These are phyloP conservation scores for Polysphondylium violaceum DNA, from an alignment of 78 protist species.

Conservation along the genomic window DNA sequence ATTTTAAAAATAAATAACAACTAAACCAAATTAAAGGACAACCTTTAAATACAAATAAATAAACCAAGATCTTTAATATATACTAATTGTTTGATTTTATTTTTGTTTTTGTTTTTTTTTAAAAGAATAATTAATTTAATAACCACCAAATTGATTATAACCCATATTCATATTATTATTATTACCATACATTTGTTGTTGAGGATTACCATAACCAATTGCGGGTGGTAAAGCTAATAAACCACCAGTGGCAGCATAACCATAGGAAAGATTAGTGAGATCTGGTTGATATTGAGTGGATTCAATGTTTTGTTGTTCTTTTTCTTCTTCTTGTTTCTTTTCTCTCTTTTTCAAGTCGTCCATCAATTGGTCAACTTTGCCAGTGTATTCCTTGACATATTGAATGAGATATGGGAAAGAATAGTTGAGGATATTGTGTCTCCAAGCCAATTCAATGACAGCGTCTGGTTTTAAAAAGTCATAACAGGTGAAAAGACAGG, in stretches of 20 bases:
- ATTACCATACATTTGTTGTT: neutral
- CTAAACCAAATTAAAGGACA: neutral
- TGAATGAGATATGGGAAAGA: slow-evolving; percentile 99
- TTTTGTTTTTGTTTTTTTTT: neutral
- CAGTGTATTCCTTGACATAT: slow-evolving; percentile 59
- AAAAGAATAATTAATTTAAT: neutral
- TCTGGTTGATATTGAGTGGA: slow-evolving; percentile 71
- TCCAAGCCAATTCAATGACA: slow-evolving; percentile 99
- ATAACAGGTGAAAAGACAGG: slow-evolving; percentile 97
- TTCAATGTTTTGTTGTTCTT: slow-evolving; percentile 62
- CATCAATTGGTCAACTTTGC: slow-evolving; percentile 46
- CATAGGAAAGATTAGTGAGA: slow-evolving; percentile 44
- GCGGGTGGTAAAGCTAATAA: slow-evolving; percentile 75
- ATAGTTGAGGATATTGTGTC: slow-evolving; percentile 93
- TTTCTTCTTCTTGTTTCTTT: slow-evolving; percentile 77
- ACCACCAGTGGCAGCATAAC: slow-evolving; percentile 79
- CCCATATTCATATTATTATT: slow-evolving; percentile 20
- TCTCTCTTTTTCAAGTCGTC: slow-evolving; percentile 50
- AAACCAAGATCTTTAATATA: no score
- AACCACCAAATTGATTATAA: slow-evolving; percentile 40
- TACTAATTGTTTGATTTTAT: neutral
- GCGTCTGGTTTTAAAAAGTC: slow-evolving; percentile 95
- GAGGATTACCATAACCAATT: slow-evolving; percentile 16
- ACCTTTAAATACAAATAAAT: no score
- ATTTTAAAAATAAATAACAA: no score